Conservation (phyloP, 768 basidiomycete genomes). For the Cytidiella melzeri region DNA sequence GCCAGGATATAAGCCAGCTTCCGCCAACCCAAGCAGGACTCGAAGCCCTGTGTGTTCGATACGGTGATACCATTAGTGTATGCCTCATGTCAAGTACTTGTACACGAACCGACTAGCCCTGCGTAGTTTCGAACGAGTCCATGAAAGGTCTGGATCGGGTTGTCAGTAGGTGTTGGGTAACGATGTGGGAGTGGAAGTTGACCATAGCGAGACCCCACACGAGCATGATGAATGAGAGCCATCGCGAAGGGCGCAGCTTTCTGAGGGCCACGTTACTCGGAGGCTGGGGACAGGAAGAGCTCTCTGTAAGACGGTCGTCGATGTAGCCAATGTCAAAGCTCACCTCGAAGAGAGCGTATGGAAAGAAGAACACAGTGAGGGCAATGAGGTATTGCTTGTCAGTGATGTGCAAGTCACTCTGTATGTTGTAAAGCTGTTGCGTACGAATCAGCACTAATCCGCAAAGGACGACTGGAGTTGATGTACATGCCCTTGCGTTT, state of each 20-base stretch:
- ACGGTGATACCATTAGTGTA: neutral
- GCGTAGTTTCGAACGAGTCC: slow-evolving; percentile 56
- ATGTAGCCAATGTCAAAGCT: slow-evolving; percentile 7
- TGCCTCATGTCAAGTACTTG: neutral
- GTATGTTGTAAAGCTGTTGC: slow-evolving; percentile 51
- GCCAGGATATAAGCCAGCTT: slow-evolving; percentile 46
- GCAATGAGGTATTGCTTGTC: slow-evolving; percentile 64
- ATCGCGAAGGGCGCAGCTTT: slow-evolving; percentile 58
- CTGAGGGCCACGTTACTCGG: slow-evolving; percentile 58
- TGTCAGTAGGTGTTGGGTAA: too few relatives aligned
- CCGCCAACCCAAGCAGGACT: slow-evolving; percentile 51
- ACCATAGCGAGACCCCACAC: slow-evolving; percentile 39
- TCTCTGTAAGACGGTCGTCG: neutral
- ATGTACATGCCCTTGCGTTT: slow-evolving; percentile 55
- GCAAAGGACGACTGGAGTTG: neutral
- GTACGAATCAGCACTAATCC: neutral
- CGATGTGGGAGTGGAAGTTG: neutral
- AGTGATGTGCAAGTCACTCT: slow-evolving; percentile 48
- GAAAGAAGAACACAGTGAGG: slow-evolving; percentile 72
- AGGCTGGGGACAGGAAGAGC: slow-evolving; percentile 33
- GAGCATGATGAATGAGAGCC: slow-evolving; percentile 42
- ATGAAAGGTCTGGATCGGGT: slow-evolving; percentile 56
- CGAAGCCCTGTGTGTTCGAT: slow-evolving; percentile 38
- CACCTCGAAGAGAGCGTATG: slow-evolving; percentile 67
- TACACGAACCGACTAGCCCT: slow-evolving; percentile 49